A percentile compares a stretch with the other conserved stretches of the same genome.
Evolutionary conservation across 73 alveolate genomes (phyloP).

Genomic region (Durusdinium trenchii): DNA sequence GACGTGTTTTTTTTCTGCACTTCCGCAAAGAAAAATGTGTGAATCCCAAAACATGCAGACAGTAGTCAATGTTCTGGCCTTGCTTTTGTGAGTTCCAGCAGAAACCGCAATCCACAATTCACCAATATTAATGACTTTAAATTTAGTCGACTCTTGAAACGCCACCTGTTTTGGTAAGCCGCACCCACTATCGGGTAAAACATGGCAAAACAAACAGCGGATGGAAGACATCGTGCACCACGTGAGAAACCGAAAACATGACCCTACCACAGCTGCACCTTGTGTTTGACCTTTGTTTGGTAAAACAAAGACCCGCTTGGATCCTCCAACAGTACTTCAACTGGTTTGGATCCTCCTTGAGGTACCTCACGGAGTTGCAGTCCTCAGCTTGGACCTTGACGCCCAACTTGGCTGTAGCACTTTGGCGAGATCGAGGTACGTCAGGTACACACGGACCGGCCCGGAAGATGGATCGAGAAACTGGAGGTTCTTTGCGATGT

Average conservation of each 20-base stretch:
- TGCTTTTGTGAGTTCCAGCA: too few species aligned
- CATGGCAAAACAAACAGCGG: neutral
- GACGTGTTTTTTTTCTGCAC: too few species aligned
- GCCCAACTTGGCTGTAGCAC: neutral
- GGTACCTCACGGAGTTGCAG: constrained; percentile 53
- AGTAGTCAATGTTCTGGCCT: too few species aligned
- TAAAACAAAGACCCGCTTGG: neutral
- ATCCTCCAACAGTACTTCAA: neutral
- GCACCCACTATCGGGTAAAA: neutral
- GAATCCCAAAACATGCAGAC: too few species aligned
- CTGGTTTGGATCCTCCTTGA: neutral
- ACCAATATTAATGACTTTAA: too few species aligned
- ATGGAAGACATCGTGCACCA: neutral
- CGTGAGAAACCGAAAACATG: too few species aligned
- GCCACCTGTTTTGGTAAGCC: neutral
- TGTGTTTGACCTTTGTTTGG: neutral
- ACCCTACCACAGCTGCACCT: too few species aligned
- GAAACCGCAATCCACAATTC: too few species aligned
- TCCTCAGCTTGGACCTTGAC: constrained; percentile 2
- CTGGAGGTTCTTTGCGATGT: neutral
- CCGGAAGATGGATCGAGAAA: neutral
- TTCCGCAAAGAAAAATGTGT: too few species aligned
- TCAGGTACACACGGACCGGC: neutral
- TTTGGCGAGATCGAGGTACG: neutral
- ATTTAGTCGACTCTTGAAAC: too few species aligned